Base-by-base conservation (phyloP, 108 stramenopile genomes). In the Cylindrotheca closterium region DNA sequence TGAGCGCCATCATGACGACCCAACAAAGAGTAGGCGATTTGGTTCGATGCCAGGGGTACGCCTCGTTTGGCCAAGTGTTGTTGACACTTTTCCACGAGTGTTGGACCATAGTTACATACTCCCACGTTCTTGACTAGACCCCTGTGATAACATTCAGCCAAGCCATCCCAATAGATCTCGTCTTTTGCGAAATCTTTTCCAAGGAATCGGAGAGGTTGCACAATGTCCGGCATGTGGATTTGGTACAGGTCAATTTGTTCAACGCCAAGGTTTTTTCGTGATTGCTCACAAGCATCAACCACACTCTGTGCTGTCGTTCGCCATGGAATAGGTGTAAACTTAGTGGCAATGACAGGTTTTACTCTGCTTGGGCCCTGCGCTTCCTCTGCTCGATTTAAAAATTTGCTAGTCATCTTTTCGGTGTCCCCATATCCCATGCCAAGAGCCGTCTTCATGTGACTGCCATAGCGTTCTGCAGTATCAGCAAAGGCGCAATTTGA, bases 171-270 rank as follows among this genome's bases (percentile, higher is more conserved):
- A 48, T 83, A 86, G 33, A 79, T 66, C 54, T 54, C 60, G 67
- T 86, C 74, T 18, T 81, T 69, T 10, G 31, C 46, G 51, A 63
- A 45, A 12, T 77, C 82, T 28, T 78, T 53, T 8, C 66, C 66
- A 8, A 68, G 58, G 28, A 67, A 61, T 28, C 70, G 58, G 2
- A 85, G 55, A 1, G 84, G 84, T 47, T 85, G 65, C 12, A 87
- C 82, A 63, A 87, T 80, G 65, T 87, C 86, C 1, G 86, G 86
- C 86, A 87, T 87, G 68, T 87, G 86, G 18, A 87, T 68, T 47
- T 83, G 82, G 58, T 87, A 87, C 33, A 87, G 55, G 72, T 87
- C 86, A 64, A 87, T 79, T 47, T 72, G 62, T 0, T 83, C 82
- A 0, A 83, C 86, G 22, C 82, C 82, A n/a, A 87, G 55, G 28